Conservation (phyloP, 2,329 filamentous ascomycete genomes). For the Blastomyces silverae region DNA sequence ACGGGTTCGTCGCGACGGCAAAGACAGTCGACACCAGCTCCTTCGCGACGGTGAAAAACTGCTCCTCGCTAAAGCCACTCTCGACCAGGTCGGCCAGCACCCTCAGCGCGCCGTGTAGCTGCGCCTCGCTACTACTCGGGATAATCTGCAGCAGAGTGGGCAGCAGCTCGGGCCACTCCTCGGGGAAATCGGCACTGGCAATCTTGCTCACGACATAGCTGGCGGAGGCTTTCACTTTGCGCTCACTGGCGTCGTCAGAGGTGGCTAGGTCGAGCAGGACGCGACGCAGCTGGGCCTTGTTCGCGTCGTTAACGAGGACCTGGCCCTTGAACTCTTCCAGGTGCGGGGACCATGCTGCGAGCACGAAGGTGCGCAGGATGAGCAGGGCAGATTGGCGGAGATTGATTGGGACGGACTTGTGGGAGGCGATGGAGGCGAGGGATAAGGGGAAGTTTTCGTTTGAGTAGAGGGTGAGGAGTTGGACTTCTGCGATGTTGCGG, state of each 20-base stretch:
- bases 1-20: constrained; percentile 69
- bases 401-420: constrained; percentile 63
- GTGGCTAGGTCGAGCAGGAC: constrained; percentile 71
- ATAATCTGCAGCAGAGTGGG: constrained; percentile 73
- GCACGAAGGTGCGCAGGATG: constrained; percentile 73
- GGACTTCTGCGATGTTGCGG: constrained; percentile 79
- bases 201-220: constrained; percentile 92
- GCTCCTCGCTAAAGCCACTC: constrained; percentile 85
- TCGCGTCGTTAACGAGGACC: constrained; percentile 63
- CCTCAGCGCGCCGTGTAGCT: constrained; percentile 81
- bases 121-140: constrained; percentile 64
- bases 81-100: constrained; percentile 87
- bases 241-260: constrained; percentile 61
- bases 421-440: constrained; percentile 72
- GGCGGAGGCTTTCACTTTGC: constrained; percentile 82
- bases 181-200: constrained; percentile 84
- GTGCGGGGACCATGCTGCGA: constrained; percentile 72
- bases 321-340: constrained; percentile 64
- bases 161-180: constrained; percentile 87
- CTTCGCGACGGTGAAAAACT: constrained; percentile 84
- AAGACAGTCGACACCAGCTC: constrained; percentile 80
- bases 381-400: constrained; percentile 79
- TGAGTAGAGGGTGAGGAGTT: constrained; percentile 64
- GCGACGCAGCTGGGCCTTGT: constrained; percentile 66
- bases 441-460: constrained; percentile 67